Conservation (phyloP, 164 flowering plant genomes). For the Vitis riparia region DNA sequence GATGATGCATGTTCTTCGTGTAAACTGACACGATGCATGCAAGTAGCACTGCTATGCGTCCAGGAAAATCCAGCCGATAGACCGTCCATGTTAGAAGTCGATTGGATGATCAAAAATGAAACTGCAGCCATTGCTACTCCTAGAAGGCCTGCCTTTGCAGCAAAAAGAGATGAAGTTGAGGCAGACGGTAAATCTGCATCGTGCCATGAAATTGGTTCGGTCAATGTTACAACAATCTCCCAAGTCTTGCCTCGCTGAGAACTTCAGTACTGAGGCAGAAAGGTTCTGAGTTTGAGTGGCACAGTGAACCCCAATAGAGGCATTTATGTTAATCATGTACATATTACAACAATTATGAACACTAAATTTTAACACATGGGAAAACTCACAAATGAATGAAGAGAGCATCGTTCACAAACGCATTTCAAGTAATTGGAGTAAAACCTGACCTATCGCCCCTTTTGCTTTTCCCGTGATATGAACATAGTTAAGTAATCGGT, state of each 20-base stretch:
- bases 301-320: no score
- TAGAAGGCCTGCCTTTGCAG: constrained; percentile 17
- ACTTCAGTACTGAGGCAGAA: no score
- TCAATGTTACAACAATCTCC: constrained; percentile 9
- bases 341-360: no score
- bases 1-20: constrained; percentile 24
- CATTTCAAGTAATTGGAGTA: constrained; percentile 10
- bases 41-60: constrained; percentile 35
- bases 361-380: no score
- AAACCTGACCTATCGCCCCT: constrained; percentile 13
- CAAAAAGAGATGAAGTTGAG: not conserved
- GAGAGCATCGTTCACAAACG: not conserved
- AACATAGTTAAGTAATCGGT: not conserved
- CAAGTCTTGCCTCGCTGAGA: constrained; percentile 12
- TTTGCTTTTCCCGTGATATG: constrained; percentile 21
- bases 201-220: not conserved
- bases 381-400: no score
- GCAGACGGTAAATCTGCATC: not conserved
- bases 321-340: no score
- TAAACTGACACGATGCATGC: constrained; percentile 31
- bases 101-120: constrained; percentile 18
- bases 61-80: constrained; percentile 30
- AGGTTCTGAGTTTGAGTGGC: no score
- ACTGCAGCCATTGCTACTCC: constrained; percentile 1
- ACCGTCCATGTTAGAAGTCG: constrained; percentile 31